phyloP scores from a whole-genome alignment of 2,329 filamentous ascomycete genomes.

The Sclerotinia trifoliorum region DNA sequence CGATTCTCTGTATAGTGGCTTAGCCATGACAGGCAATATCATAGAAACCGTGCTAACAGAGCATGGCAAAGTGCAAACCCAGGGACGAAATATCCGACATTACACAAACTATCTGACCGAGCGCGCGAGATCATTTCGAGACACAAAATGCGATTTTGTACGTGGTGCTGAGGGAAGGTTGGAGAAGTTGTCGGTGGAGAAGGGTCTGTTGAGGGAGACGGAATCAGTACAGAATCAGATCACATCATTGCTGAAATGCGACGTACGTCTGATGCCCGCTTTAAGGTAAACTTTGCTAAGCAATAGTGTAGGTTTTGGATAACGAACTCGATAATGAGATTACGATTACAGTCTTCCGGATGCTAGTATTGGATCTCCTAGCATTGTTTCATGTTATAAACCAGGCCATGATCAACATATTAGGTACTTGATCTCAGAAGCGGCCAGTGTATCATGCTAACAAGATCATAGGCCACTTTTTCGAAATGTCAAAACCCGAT shows the following conservation, averaged over 20 bases:
- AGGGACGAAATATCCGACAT: slow-evolving; percentile 89
- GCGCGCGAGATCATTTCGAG: slow-evolving; percentile 76
- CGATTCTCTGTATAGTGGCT: slow-evolving; percentile 23
- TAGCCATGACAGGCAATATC: slow-evolving; percentile 28
- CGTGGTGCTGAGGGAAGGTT: slow-evolving; percentile 77
- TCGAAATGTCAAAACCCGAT: slow-evolving; percentile 94
- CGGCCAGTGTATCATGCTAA: slow-evolving; percentile 27
- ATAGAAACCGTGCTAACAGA: slow-evolving; percentile 42
- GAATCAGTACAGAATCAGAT: slow-evolving; percentile 89
- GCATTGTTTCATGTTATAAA: slow-evolving; percentile 94
- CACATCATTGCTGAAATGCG: slow-evolving; percentile 79
- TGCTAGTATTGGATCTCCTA: slow-evolving; percentile 86
- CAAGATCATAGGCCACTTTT: slow-evolving; percentile 74
- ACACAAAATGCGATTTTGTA: slow-evolving; percentile 89
- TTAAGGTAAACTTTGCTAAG: slow-evolving; percentile 26
- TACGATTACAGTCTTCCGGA: slow-evolving; percentile 85
- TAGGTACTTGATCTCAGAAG: slow-evolving; percentile 58
- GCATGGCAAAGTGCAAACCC: slow-evolving; percentile 71
- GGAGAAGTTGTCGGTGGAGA: slow-evolving; percentile 84
- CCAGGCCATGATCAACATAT: slow-evolving; percentile 93
- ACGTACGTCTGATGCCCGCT: slow-evolving; percentile 58
- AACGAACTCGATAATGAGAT: slow-evolving; percentile 95
- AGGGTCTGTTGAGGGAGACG: slow-evolving; percentile 87
- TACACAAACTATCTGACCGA: slow-evolving; percentile 86
- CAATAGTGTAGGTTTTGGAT: slow-evolving; percentile 67